Base-by-base conservation (phyloP, 345 rosid genomes). In the Acer saccharum region DNA sequence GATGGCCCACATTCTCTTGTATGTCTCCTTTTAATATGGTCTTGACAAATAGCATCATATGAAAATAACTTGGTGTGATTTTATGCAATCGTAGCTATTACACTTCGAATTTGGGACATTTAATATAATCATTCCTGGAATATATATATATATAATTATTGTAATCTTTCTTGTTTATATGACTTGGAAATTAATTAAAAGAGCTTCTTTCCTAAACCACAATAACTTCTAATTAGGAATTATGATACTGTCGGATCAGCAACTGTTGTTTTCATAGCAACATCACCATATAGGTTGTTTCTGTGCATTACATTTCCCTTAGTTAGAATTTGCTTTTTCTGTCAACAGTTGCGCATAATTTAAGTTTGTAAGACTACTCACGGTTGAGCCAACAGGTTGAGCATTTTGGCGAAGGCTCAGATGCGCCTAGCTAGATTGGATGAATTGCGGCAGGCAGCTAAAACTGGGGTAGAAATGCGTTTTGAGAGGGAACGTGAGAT, bases 361-460 rank as follows among this genome's bases (percentile, higher is more conserved):
- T 35, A 61, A 50, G 18, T 54, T 48, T 79, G n/a, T 46, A 67
- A 68, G 65, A 39, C 74, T 46, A 61, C 52, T 18, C 23, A 20
- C 72, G 52, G 69, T 77, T 39, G 61, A 18, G n/a, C 69, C 46
- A 62, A 46, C 84, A 96, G 99, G 83, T 77, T 91, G 81, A 88
- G 85, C 86, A 91, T 97, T 79, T 84, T 97, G 79, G 94, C 89
- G 0, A 90, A 91, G 69, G 94, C 91, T 43, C 98, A 91, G 81
- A 82, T 81, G 94, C 93, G 99, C 65, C 80, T 97, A 16, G 92
- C 98, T 69, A 91, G 85, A 81, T 71, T 94, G 76, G 98, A 97
- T 79, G 97, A 91, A 90, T 76, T 93, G 81, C 87, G 99, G 46
- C 98, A 93, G 88, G 99, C 95, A 0, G 98, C 98, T 10, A 97